These are phyloP conservation scores for Haberlea rhodopensis DNA, from an alignment of 257 asterid genomes.

Conservation along the genomic window DNA sequence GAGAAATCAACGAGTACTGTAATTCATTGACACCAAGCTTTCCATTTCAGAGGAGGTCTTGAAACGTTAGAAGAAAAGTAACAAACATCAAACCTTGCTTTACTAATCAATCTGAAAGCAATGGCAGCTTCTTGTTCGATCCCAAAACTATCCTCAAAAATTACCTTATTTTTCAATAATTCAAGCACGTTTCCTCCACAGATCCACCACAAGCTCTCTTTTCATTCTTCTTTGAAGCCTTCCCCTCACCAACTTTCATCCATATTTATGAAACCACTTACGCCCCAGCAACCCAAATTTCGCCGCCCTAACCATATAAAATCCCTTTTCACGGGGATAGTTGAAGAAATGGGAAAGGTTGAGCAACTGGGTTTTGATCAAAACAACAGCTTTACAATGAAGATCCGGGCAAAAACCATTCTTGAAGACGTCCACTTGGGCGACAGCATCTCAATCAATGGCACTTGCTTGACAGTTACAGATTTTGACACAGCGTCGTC, in stretches of 20 bases:
- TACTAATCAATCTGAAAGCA: too few species aligned
- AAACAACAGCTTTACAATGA: constrained; percentile 69
- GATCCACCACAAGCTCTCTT: constrained; percentile 22
- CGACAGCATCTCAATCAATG: constrained; percentile 88
- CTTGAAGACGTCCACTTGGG: constrained; percentile 76
- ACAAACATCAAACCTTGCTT: too few species aligned
- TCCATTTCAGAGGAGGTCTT: too few species aligned
- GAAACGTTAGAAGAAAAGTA: too few species aligned
- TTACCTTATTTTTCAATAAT: too few species aligned
- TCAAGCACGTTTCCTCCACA: constrained; percentile 7
- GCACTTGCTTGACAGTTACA: constrained; percentile 81
- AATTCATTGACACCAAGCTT: too few species aligned
- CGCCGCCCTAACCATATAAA: constrained; percentile 32
- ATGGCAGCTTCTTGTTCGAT: too few species aligned
- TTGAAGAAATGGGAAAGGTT: constrained; percentile 77
- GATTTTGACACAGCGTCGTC: constrained; percentile 40
- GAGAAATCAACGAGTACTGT: too few species aligned
- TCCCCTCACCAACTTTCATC: constrained; percentile 40
- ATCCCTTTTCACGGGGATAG: constrained; percentile 85
- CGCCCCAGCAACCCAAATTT: constrained; percentile 30
- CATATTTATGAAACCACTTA: constrained; percentile 35
- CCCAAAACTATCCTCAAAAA: too few species aligned
- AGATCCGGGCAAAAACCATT: constrained; percentile 48
- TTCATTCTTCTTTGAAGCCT: constrained; percentile 33
- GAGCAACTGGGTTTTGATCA: constrained; percentile 55